Evolutionary conservation across 805 yeast species (phyloP).

Genomic region (Priceomyces carsonii): DNA sequence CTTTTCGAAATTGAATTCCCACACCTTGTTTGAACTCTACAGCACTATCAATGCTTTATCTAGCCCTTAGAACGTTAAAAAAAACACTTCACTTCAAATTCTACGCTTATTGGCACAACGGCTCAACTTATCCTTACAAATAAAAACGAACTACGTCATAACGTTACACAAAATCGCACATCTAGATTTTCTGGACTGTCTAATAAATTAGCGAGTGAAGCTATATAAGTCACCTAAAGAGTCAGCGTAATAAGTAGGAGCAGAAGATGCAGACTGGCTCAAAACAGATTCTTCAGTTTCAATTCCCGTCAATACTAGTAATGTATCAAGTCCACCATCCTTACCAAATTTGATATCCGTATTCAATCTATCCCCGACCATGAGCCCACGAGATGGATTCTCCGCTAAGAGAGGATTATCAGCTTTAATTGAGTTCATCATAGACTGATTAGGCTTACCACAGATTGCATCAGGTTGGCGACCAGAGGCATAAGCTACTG

Average conservation of each 20-base stretch:
- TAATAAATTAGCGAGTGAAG: conserved; percentile 26
- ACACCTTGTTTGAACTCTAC: no score
- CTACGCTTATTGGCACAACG: conserved; percentile 1
- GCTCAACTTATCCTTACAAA: conserved; percentile 4
- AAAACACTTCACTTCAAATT: not conserved
- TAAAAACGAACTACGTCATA: conserved; percentile 10
- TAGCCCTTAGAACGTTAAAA: not conserved
- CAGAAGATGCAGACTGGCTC: conserved; percentile 34
- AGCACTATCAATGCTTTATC: no score
- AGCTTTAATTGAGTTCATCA: conserved; percentile 87
- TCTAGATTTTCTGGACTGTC: conserved; percentile 5
- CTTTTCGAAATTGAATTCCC: no score
- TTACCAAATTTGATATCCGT: conserved; percentile 94
- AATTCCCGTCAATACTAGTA: conserved; percentile 89
- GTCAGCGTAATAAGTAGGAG: conserved; percentile 69
- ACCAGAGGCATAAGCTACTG: conserved; percentile 73
- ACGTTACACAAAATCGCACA: conserved; percentile 10
- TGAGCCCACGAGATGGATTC: conserved; percentile 64
- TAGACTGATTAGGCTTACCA: conserved; percentile 87
- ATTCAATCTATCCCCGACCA: conserved; percentile 95
- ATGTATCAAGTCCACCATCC: conserved; percentile 82
- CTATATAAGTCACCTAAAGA: conserved; percentile 76
- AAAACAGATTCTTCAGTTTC: conserved; percentile 69
- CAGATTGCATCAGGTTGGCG: conserved; percentile 79
- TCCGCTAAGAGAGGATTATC: conserved; percentile 48